Conservation (phyloP, 495 filamentous ascomycete species). For the Hyaloscypha bicolor region DNA sequence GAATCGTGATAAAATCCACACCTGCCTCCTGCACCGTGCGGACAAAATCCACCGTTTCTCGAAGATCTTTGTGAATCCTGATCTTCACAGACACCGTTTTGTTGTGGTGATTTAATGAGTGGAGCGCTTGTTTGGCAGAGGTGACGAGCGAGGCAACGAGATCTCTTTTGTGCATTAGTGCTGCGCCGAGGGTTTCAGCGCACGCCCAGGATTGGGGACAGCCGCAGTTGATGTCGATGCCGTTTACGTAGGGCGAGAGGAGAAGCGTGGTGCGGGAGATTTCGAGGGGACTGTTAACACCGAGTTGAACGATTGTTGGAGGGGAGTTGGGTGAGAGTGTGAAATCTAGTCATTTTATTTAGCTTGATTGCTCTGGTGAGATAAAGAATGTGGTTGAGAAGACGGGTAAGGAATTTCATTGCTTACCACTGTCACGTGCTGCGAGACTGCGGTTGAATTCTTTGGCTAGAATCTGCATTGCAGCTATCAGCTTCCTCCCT, state of each 20-base stretch:
- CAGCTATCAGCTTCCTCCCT: neutral
- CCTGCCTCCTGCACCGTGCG: conserved; percentile 43
- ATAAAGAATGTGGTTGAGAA: neutral
- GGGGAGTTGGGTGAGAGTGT: conserved; percentile 39
- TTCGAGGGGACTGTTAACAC: conserved; percentile 55
- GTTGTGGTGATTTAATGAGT: conserved; percentile 28
- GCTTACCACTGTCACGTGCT: conserved; percentile 59
- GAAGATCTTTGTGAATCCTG: conserved; percentile 61
- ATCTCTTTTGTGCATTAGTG: conserved; percentile 60
- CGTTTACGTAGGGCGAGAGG: conserved; percentile 58
- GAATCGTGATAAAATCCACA: conserved; percentile 65
- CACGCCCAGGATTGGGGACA: conserved; percentile 73
- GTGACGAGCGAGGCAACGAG: conserved; percentile 62
- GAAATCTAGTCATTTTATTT: conserved; percentile 41
- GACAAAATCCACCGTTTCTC: conserved; percentile 45
- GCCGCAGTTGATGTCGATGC: conserved; percentile 70
- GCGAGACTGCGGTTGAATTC: conserved; percentile 63
- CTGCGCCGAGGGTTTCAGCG: conserved; percentile 61
- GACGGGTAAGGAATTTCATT: neutral
- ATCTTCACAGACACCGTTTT: conserved; percentile 66
- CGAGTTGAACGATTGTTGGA: conserved; percentile 67
- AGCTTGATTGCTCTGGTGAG: conserved; percentile 39
- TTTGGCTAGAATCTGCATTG: conserved; percentile 59
- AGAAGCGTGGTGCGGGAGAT: conserved; percentile 62
- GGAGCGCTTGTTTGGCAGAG: conserved; percentile 36